Percentiles rank a stretch among this genome's conserved stretches.
Evolutionary conservation across 2,329 filamentous ascomycete genomes (phyloP).

Genomic region (Claviceps paspali): DNA sequence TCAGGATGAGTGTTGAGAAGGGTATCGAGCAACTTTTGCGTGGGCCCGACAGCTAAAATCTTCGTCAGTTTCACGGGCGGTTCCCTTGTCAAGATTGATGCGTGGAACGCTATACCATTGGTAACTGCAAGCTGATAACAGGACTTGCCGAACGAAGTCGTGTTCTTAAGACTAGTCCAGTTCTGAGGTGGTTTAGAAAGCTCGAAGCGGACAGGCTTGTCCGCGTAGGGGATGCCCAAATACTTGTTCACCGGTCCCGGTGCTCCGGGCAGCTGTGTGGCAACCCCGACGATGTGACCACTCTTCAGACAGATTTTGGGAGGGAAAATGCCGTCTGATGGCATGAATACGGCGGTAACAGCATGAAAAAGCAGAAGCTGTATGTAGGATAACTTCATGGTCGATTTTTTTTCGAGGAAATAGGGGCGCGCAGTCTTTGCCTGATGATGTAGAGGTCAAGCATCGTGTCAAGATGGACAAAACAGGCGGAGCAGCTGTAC

Average conservation of each 20-base stretch:
- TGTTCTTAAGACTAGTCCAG: slow-evolving; percentile 8
- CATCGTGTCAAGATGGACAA: not conserved
- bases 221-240: slow-evolving; percentile 11
- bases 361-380: not conserved
- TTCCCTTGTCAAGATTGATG: no score
- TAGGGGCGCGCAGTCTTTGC: not conserved
- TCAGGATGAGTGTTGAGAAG: slow-evolving; percentile 9
- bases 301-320: slow-evolving; percentile 9
- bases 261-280: slow-evolving; percentile 8
- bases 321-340: no score
- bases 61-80: not conserved
- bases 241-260: slow-evolving; percentile 9
- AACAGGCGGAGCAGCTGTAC: not conserved
- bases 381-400: not conserved
- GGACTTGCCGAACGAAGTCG: slow-evolving; percentile 7
- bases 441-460: not conserved
- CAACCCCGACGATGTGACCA: slow-evolving; percentile 8
- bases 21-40: slow-evolving; percentile 8
- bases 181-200: slow-evolving; percentile 5
- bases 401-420: not conserved
- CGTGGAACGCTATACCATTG: slow-evolving; percentile 4
- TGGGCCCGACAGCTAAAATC: slow-evolving; percentile 9
- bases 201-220: slow-evolving; percentile 8
- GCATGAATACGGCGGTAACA: not conserved
- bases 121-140: slow-evolving; percentile 9